These are phyloP conservation scores for Monilinia laxa DNA, from an alignment of 2,329 filamentous ascomycete genomes.

Conservation along the genomic window DNA sequence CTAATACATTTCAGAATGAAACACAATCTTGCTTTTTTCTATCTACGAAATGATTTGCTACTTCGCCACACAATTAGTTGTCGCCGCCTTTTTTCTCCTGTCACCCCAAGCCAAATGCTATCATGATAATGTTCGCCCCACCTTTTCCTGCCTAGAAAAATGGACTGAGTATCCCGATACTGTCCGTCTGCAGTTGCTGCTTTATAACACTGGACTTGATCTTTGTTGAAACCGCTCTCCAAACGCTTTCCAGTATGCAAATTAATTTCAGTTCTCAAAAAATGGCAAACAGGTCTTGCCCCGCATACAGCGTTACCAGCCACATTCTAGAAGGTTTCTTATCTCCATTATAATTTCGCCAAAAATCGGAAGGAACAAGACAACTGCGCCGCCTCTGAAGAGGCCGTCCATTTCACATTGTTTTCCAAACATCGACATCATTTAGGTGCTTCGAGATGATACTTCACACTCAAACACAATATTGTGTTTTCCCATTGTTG, in stretches of 20 bases:
- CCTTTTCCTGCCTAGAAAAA: background rate
- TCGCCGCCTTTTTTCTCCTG: background rate
- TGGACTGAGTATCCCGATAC: background rate
- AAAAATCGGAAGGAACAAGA: slow-evolving; percentile 4
- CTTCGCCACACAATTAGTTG: slow-evolving; percentile 19
- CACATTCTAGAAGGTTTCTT: slow-evolving; percentile 16
- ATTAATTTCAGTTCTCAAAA: background rate
- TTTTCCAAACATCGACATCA: slow-evolving; percentile 8
- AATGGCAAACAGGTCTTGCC: background rate
- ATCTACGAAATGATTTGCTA: background rate
- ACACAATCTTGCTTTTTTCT: background rate
- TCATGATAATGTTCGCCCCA: slow-evolving; percentile 1
- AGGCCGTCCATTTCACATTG: slow-evolving; percentile 6
- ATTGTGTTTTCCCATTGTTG: background rate
- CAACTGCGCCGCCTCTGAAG: background rate
- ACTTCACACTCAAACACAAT: background rate
- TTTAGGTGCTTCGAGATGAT: background rate
- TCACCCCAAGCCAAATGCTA: background rate
- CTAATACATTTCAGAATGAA: slow-evolving; percentile 6
- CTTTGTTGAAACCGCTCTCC: background rate
- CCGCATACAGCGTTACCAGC: background rate
- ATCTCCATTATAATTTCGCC: slow-evolving; percentile 7
- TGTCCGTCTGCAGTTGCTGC: background rate
- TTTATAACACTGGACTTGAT: background rate
- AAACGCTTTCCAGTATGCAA: too few relatives aligned